Percentiles rank a stretch among this genome's conserved stretches.
Conservation (phyloP, 176 grass and related monocot species). For the Aechmea fasciata region DNA sequence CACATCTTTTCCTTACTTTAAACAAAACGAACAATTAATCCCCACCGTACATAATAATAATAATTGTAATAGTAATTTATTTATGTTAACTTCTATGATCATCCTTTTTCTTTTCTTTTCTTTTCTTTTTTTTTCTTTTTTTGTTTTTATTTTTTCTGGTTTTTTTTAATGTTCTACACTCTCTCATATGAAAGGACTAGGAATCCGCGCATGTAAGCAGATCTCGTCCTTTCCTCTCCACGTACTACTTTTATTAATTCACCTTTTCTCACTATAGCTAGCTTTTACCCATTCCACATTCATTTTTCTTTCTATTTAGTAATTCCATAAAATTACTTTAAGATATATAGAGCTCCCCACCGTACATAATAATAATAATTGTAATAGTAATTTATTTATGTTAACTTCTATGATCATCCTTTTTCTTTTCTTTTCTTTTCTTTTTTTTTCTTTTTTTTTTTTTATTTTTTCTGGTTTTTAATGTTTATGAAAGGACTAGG, state of each 20-base stretch:
- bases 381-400: no score
- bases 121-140: constrained; percentile 10
- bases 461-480: no score
- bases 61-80: no score
- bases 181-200: neutral
- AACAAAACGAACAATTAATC: constrained; percentile 4
- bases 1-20: neutral
- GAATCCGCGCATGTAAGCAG: constrained; percentile 2
- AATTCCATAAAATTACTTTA: no score
- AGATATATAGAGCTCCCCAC: neutral
- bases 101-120: no score
- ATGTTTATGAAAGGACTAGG: constrained; percentile 6
- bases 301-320: no score
- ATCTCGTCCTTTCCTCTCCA: neutral
- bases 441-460: no score
- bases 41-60: neutral
- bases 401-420: no score
- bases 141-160: no score
- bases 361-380: neutral
- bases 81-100: no score
- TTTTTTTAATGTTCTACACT: constrained; percentile 15
- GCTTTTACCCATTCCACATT: no score
- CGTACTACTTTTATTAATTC: neutral
- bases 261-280: neutral
- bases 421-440: neutral